Conservation (phyloP, 306 rosid genomes). For the Fragaria iinumae region DNA sequence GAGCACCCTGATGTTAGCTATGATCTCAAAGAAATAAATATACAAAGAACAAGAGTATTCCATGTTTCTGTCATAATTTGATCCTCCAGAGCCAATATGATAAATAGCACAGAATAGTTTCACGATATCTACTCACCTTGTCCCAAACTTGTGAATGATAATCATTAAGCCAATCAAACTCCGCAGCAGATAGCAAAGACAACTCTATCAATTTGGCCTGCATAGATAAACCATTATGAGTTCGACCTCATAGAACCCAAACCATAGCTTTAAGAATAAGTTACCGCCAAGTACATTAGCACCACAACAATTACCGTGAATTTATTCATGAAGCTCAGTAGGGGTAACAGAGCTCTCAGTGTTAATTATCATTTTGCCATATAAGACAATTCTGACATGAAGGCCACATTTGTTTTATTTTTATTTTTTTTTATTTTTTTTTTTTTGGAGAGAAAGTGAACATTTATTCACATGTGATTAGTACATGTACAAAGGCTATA, state of each 20-base stretch:
- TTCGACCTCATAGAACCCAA: neutral
- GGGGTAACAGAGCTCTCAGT: no score
- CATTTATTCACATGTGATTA: no score
- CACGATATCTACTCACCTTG: conserved; percentile 50
- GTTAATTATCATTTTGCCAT: neutral
- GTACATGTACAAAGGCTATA: no score
- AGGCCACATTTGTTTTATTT: neutral
- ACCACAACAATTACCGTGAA: no score
- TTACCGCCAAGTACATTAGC: no score
- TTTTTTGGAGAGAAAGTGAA: no score
- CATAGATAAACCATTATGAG: conserved; percentile 32
- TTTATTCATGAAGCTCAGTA: no score
- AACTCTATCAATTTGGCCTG: conserved; percentile 80
- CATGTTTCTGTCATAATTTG: neutral
- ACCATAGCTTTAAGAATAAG: neutral
- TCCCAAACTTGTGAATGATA: conserved; percentile 92
- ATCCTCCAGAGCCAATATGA: neutral
- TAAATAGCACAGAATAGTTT: neutral
- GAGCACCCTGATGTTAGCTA: conserved; percentile 23
- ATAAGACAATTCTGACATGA: neutral
- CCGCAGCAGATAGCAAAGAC: conserved; percentile 67
- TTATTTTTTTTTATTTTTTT: no score
- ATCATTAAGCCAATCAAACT: conserved; percentile 73
- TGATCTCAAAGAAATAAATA: neutral
- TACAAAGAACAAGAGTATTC: neutral